These are phyloP conservation scores for Nemania abortiva DNA, from an alignment of 2,329 filamentous ascomycete genomes.

Conservation along the genomic window DNA sequence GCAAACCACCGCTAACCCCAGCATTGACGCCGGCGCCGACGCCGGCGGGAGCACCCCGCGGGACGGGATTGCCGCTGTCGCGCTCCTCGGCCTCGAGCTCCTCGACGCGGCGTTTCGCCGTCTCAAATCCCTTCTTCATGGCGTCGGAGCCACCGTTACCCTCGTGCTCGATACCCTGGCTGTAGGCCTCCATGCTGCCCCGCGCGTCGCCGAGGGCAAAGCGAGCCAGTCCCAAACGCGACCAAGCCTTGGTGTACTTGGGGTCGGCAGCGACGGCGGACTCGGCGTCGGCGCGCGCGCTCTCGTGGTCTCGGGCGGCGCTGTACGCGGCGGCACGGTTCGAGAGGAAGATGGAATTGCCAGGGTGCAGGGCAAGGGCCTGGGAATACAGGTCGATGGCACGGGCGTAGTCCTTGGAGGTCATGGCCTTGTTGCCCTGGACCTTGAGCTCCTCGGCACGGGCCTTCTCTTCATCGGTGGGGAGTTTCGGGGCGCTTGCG, in stretches of 20 bases:
- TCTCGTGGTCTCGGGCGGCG: constrained; percentile 84
- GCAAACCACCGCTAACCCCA: constrained; percentile 69
- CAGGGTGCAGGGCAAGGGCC: constrained; percentile 82
- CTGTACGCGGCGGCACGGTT: constrained; percentile 97
- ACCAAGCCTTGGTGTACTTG: constrained; percentile 97
- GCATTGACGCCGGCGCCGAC: constrained; percentile 59
- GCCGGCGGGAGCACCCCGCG: constrained; percentile 38
- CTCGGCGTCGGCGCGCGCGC: constrained; percentile 89
- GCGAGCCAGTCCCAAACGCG: constrained; percentile 86
- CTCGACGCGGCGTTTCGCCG: constrained; percentile 86
- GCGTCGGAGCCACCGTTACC: constrained; percentile 94
- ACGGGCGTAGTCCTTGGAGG: constrained; percentile 85
- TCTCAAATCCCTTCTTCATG: constrained; percentile 98
- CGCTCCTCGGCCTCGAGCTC: constrained; percentile 74
- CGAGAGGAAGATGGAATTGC: constrained; percentile 95
- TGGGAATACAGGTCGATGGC: constrained; percentile 91
- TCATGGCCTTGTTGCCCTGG: constrained; percentile 94
- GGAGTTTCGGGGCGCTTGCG: constrained; percentile 49
- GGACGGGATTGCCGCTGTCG: constrained; percentile 62
- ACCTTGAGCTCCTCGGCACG: constrained; percentile 91
- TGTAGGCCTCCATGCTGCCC: constrained; percentile 94
- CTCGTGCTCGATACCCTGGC: constrained; percentile 91
- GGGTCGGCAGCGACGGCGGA: constrained; percentile 89
- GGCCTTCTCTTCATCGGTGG: constrained; percentile 72
- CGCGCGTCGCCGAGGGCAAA: constrained; percentile 92